Base-by-base conservation (phyloP, 2,329 filamentous ascomycete species). In the Pseudogymnoascus sp. region DNA sequence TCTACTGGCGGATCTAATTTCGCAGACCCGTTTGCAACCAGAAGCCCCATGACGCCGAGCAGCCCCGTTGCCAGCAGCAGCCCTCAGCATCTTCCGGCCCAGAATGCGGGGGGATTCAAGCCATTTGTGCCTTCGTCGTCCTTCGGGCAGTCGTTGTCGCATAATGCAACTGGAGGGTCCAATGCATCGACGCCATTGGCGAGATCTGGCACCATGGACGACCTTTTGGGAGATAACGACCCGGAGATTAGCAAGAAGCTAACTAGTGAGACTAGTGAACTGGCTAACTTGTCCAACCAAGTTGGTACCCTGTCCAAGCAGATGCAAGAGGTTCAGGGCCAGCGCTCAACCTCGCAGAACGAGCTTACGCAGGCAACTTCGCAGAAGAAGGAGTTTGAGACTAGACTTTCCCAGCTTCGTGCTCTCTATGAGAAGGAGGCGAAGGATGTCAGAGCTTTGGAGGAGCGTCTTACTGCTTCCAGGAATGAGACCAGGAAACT, bases 271-370 rank as follows among this genome's bases (percentile, higher is more conserved):
- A 94, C 92, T 2, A 88, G 89, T 0, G 94, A 99, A 73, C 81
- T 99, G 63, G 94, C 92, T 60, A 97, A 99, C 72, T 81, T 99
- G 68, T 97, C 93, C 0, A 97, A 96, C 73, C 94, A 97, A 74
- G 91, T 99, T 66, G 87, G 91, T 33, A 93, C 89, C 2, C 77
- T 99, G 61, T 89, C 92, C 0, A 95, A 88, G 71, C 92, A 99
- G 76, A 96, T 96, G 86, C 91, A 96, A 72, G 91, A 93, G 68
- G 88, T 96, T 1, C 91, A 96, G 72, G 85, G 82, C 35, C 93
- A 96, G 75, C 88, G 92, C 65, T 83, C 79, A 4, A 84, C 85
- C 1, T 88, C 89, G 0, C 92, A 97, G 74, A 87, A 88, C 66
- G 90, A 96, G 63, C 77, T 97, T 60, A 89, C 83, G 64, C 90